Base-by-base conservation (phyloP, 179 eudicot genomes). In the Amaranthus tricolor region DNA sequence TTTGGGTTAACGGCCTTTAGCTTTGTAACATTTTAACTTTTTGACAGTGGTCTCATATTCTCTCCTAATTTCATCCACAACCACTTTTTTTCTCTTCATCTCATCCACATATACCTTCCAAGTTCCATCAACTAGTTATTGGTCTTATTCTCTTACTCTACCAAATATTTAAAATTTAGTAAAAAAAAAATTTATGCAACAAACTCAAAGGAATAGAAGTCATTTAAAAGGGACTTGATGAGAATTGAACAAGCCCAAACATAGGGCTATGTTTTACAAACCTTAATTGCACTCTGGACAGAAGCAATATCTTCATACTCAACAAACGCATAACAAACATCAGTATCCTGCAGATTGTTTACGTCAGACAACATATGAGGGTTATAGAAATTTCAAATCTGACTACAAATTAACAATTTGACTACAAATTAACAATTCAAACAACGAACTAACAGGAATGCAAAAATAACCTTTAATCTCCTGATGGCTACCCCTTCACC, bases 221-320 rank as follows among this genome's bases (percentile, higher is more conserved):
- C 40, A 31, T 31, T 31, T 16, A 57, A 14, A 4, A 64, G 7
- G 45, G 11, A 45, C 45, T 20, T 15, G 48, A n/a, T 51, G 54
- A 20, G 55, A 71, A 7, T 52, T 49, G 9, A 31, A 16, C 1
- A 40, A 59, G 69, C 44, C 53, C 17, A 44, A 40, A n/a, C 40
- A 19, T 21, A 47, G 5, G 50, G 63, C 19, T 45, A 71, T 60
- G n/a, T 31, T 31, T 31, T 67, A 71, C 78, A 63, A 24, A 96
- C 99, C 98, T 96, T 88, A 65, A 96, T 85, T 45, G 99, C 99
- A 85, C 85, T 89, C 64, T 89, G 92, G 76, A 90, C 98, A 17
- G 91, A 86, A 24, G 82, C 75, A n/a, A 87, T 73, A 76, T 96
- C 97, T 82, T 93, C 96, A 77, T 84, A 96, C 80, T 96, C 99